Percentiles rank a stretch among this genome's conserved stretches.
Conservation (phyloP, 1,284 basidiomycete genomes). For the Naganishia cerealis region DNA sequence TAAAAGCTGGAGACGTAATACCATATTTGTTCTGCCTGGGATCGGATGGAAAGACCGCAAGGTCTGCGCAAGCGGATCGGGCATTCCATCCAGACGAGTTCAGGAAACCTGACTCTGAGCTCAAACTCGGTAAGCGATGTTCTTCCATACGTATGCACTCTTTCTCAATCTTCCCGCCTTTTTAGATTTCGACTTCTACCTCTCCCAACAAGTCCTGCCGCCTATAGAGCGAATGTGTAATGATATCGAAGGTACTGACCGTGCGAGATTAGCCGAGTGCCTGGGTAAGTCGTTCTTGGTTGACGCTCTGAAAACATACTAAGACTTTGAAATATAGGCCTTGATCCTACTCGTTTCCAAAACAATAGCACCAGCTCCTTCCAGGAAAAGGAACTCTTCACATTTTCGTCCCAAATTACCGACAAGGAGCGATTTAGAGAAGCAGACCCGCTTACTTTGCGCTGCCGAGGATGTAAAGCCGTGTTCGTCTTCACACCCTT, state of each 20-base stretch:
- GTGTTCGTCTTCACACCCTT: conserved; percentile 67
- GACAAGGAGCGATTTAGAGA: conserved; percentile 84
- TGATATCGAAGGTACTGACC: conserved; percentile 92
- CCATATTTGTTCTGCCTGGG: conserved; percentile 90
- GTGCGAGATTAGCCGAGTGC: conserved; percentile 86
- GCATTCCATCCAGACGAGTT: conserved; percentile 94
- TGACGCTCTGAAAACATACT: not conserved
- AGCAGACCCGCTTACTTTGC: conserved; percentile 66
- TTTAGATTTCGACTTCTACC: conserved; percentile 85
- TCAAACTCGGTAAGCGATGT: conserved; percentile 67
- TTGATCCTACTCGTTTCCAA: conserved; percentile 80
- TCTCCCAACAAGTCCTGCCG: conserved; percentile 87
- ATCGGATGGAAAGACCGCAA: conserved; percentile 70
- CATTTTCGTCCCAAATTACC: conserved; percentile 85
- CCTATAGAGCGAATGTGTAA: conserved; percentile 94
- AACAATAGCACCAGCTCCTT: conserved; percentile 56
- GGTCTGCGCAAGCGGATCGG: conserved; percentile 79
- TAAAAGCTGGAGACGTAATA: conserved; percentile 87
- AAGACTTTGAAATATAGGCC: conserved; percentile 57
- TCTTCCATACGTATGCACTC: not conserved
- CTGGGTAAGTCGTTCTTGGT: conserved; percentile 63
- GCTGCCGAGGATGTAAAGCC: conserved; percentile 71
- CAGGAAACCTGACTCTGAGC: conserved; percentile 64
- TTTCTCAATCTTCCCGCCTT: conserved; percentile 1
- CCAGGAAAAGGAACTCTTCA: conserved; percentile 71